These are phyloP conservation scores for Amanita pallidorosea DNA, from an alignment of 768 basidiomycete genomes.

Conservation along the genomic window DNA sequence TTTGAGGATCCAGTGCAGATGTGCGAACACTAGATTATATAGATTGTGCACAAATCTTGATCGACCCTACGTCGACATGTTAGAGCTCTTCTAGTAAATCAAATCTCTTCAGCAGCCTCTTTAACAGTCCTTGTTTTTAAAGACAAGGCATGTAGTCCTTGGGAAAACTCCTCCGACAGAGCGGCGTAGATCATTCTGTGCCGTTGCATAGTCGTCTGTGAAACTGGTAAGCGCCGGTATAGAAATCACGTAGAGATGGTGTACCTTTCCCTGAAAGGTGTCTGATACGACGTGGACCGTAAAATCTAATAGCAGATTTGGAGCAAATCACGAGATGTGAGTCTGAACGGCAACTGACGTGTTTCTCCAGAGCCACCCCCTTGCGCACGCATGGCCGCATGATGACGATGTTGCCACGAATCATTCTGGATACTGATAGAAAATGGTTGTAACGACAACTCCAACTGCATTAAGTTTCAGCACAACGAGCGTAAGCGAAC, in stretches of 20 bases:
- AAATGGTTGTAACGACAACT: slow-evolving; percentile 46
- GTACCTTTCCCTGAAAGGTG: slow-evolving; percentile 64
- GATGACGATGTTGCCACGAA: slow-evolving; percentile 79
- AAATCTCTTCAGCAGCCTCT: slow-evolving; percentile 20
- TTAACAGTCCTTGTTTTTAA: slow-evolving; percentile 62
- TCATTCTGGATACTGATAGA: slow-evolving; percentile 66
- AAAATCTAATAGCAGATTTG: slow-evolving; percentile 45
- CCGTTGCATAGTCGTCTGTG: slow-evolving; percentile 64
- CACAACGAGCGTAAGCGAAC: slow-evolving; percentile 9
- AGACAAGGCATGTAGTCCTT: slow-evolving; percentile 70
- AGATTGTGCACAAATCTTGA: not conserved
- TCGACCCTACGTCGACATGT: not conserved
- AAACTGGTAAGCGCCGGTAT: slow-evolving; percentile 6
- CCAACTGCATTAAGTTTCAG: slow-evolving; percentile 36
- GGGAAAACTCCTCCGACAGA: slow-evolving; percentile 57
- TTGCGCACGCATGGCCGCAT: slow-evolving; percentile 67
- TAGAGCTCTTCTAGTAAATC: not conserved
- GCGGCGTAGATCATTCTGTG: slow-evolving; percentile 72
- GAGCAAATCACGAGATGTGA: slow-evolving; percentile 4
- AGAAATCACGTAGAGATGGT: slow-evolving; percentile 8
- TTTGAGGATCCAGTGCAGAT: not conserved
- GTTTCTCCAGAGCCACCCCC: slow-evolving; percentile 67
- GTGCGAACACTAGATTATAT: not conserved
- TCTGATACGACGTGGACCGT: slow-evolving; percentile 65
- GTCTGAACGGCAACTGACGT: slow-evolving; percentile 39